Base-by-base conservation (phyloP, 2,329 filamentous ascomycete genomes). In the Exserohilum rostratum region DNA sequence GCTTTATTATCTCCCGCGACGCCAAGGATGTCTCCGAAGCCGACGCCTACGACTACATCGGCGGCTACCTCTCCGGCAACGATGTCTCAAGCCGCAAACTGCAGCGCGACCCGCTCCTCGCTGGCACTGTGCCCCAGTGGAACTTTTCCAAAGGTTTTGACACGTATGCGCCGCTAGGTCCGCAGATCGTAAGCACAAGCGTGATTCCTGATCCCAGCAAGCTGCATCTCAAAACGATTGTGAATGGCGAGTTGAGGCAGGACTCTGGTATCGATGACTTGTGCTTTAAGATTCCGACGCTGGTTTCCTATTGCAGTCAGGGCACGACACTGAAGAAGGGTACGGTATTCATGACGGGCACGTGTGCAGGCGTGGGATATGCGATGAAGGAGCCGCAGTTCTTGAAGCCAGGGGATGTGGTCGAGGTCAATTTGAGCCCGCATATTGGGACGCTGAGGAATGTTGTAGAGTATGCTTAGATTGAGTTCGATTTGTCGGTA, bases 101-200 rank as follows among this genome's bases (percentile, higher is more conserved):
- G 30, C 84, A 86, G 58, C 71, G 80, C 3, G 79, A 84, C 17
- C 78, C 80, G 0, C 68, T 67, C 0, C 71, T 78, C 2, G 82
- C 83, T 0, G 82, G 83, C 0, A 76, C 71, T 0, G 80, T 85
- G 0, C 83, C 82, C 0, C 84, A 86, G 63, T 85, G 81, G 80
- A 78, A 79, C 0, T 86, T 85, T 58, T 79, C 76, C 13, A 85
- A 86, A 60, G 80, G 82, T 0, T 86, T 86, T 49, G 83, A 86
- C 58, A 82, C 77, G 0, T 85, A 77, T 58, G 80, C 81, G 0
- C 84, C 83, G 0, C 51, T 86, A 0, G 83, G 83, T 0, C 83
- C 83, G 0, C 73, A 72, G 33, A 68, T 86, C 0, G 80, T 85
- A 0, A 70, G 72, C 1, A 68, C 72, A 0, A 67, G 68, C 1